phyloP scores from a whole-genome alignment of 1,284 basidiomycete genomes.

The Sporisorium scitamineum region DNA sequence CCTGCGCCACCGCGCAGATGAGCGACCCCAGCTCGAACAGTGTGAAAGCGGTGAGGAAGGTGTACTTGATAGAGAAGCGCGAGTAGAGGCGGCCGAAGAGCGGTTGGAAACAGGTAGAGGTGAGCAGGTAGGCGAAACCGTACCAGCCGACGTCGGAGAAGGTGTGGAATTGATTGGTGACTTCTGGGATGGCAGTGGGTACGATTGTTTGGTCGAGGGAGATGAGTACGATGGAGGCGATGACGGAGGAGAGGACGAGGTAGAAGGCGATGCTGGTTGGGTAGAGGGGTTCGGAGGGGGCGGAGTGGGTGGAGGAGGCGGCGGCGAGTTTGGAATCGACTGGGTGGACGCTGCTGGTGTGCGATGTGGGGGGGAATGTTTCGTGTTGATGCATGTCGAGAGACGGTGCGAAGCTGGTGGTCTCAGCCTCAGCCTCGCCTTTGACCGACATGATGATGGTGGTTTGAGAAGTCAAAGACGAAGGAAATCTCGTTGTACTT shows the following conservation, averaged over 20 bases:
- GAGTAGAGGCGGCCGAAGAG: constrained; percentile 54
- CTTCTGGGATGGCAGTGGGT: constrained; percentile 55
- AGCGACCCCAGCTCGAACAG: constrained; percentile 59
- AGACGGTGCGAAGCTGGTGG: no score
- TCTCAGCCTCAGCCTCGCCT: no score
- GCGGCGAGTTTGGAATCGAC: neutral
- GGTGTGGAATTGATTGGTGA: constrained; percentile 54
- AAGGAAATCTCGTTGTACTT: no score
- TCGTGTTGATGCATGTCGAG: no score
- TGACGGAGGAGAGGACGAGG: constrained; percentile 16
- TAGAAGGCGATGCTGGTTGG: constrained; percentile 5
- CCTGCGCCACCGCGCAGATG: constrained; percentile 56
- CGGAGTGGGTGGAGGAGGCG: no score
- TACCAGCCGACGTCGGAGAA: constrained; percentile 60
- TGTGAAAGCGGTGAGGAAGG: constrained; percentile 38
- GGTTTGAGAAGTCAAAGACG: no score
- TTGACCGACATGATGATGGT: no score
- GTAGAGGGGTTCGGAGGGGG: neutral
- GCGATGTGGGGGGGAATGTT: no score
- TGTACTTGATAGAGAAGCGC: constrained; percentile 56
- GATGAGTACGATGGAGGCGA: constrained; percentile 16
- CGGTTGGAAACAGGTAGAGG: constrained; percentile 60
- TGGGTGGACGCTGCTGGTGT: neutral
- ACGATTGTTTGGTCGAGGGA: constrained; percentile 58
- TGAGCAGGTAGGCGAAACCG: constrained; percentile 55